Conservation (phyloP, 805 yeast genomes). For the Metschnikowia lunata region DNA sequence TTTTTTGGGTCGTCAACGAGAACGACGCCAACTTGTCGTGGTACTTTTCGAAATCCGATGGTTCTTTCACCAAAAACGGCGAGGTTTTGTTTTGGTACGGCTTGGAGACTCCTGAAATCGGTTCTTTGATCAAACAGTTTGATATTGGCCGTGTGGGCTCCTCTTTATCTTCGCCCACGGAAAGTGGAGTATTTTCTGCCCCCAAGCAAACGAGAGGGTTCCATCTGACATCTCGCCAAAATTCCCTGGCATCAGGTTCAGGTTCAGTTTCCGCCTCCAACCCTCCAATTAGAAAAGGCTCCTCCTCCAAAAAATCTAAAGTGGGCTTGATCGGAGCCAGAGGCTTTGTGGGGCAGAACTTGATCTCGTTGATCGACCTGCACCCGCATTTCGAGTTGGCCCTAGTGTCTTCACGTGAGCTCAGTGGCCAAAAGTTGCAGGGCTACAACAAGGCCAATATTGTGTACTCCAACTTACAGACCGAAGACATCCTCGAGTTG, state of each 20-base stretch:
- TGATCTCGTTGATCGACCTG: constrained; percentile 77
- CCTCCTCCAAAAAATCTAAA: constrained; percentile 57
- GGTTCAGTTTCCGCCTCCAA: constrained; percentile 39
- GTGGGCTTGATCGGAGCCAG: constrained; percentile 98
- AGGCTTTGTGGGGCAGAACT: constrained; percentile 94
- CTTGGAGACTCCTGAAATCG: constrained; percentile 58
- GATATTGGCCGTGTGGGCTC: constrained; percentile 33
- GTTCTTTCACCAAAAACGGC: constrained; percentile 87
- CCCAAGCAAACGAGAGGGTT: constrained; percentile 50
- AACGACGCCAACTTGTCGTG: constrained; percentile 87
- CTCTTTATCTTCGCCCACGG: constrained; percentile 34
- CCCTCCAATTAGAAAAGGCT: constrained; percentile 66
- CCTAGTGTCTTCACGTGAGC: constrained; percentile 94
- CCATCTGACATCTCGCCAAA: constrained; percentile 9
- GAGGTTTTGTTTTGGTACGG: constrained; percentile 95
- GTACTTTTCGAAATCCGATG: constrained; percentile 91
- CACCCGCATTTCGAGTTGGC: constrained; percentile 87
- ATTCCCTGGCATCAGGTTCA: background rate
- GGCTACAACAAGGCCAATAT: constrained; percentile 84
- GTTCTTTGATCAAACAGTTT: constrained; percentile 55
- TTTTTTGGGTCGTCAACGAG: constrained; percentile 89
- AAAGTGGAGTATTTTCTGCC: constrained; percentile 46
- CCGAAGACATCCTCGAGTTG: constrained; percentile 76
- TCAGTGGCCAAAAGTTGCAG: constrained; percentile 77
- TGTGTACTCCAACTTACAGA: constrained; percentile 77